Percentiles rank a stretch among this genome's conserved stretches.
Conservation (phyloP, 257 asterid genomes). For the Capsicum chinense region DNA sequence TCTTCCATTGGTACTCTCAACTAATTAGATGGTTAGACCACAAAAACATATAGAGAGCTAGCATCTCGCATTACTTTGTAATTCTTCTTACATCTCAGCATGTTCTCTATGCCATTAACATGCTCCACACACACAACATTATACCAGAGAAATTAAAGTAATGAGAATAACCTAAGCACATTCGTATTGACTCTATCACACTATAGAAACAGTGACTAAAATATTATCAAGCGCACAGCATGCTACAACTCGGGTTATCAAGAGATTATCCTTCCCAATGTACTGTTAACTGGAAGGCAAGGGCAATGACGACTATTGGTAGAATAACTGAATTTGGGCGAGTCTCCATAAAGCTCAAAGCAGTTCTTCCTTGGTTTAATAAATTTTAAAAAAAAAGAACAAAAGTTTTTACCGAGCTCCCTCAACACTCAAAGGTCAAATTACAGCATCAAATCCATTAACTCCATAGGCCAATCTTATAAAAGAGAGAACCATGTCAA, state of each 20-base stretch:
- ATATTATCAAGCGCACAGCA: background rate
- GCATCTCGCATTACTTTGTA: too few species aligned
- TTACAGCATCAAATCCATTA: background rate
- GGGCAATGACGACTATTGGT: background rate
- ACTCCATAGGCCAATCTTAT: background rate
- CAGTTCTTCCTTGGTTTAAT: background rate
- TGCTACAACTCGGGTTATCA: background rate
- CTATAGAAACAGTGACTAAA: background rate
- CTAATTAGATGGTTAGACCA: background rate
- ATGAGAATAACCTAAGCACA: background rate
- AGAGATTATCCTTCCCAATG: background rate
- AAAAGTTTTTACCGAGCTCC: background rate
- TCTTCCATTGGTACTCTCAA: background rate
- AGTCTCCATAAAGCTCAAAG: background rate
- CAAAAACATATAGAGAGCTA: background rate
- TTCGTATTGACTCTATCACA: background rate
- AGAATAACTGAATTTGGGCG: background rate
- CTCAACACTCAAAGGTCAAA: background rate
- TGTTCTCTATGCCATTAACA: background rate
- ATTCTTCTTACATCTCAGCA: too few species aligned
- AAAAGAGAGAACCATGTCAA: background rate
- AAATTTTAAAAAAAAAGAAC: background rate
- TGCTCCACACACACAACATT: constrained; percentile 4
- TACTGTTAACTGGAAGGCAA: background rate
- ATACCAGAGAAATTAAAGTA: constrained; percentile 19